Conservation (phyloP, 2,329 filamentous ascomycete genomes). For the Aspergillus brunneoviolaceus region DNA sequence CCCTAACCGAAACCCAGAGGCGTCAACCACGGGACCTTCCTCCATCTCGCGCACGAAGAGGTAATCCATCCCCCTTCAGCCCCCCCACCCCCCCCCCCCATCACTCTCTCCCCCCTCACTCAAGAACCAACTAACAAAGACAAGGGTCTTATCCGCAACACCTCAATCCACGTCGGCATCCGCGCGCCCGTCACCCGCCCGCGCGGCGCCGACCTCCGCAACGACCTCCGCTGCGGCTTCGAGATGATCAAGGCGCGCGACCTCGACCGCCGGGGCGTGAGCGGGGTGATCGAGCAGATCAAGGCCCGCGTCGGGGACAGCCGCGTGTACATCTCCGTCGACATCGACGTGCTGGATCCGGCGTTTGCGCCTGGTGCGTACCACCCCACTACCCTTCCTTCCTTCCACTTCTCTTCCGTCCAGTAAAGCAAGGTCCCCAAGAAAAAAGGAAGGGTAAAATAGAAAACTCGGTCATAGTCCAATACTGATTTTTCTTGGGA, state of each 20-base stretch:
- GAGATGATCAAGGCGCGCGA: conserved; percentile 54
- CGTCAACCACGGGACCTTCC: conserved; percentile 58
- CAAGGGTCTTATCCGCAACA: conserved; percentile 52
- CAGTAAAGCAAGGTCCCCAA: too few species aligned
- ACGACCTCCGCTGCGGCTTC: conserved; percentile 56
- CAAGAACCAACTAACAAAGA: background rate
- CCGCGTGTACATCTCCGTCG: conserved; percentile 56
- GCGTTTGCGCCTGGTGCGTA: conserved; percentile 51
- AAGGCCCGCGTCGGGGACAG: conserved; percentile 49
- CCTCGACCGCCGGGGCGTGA: conserved; percentile 51
- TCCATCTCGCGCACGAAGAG: conserved; percentile 59
- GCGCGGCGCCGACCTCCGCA: conserved; percentile 49
- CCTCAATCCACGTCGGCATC: conserved; percentile 58
- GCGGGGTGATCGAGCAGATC: conserved; percentile 50
- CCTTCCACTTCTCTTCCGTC: too few species aligned
- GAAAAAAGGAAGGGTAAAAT: too few species aligned
- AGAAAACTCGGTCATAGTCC: too few species aligned
- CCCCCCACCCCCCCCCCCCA: too few species aligned
- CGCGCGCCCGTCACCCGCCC: conserved; percentile 52
- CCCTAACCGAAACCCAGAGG: conserved; percentile 29
- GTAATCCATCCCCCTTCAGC: conserved; percentile 2
- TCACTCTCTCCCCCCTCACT: too few species aligned
- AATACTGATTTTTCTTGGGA: too few species aligned
- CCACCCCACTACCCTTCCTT: background rate
- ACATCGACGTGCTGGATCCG: conserved; percentile 59